These are phyloP conservation scores for Gracilaria vermiculophylla DNA, from an alignment of 23 red algal genomes.

Conservation along the genomic window DNA sequence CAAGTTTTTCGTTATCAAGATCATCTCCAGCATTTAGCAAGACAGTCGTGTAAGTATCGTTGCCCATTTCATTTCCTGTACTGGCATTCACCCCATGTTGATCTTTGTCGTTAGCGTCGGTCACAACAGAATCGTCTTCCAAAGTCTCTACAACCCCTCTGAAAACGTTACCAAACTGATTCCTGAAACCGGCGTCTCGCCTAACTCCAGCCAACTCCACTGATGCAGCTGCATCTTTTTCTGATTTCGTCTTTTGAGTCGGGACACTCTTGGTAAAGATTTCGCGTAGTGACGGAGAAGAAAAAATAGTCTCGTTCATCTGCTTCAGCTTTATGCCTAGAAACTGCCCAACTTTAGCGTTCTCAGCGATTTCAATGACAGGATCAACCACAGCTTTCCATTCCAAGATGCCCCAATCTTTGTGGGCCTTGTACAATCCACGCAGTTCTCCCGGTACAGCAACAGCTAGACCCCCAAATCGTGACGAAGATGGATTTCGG, in stretches of 20 bases:
- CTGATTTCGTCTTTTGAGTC: conserved; percentile 23
- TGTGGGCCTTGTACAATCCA: conserved; percentile 77
- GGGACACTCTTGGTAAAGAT: conserved; percentile 58
- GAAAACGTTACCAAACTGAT: not conserved
- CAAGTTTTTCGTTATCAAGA: conserved; percentile 50
- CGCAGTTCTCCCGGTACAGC: conserved; percentile 89
- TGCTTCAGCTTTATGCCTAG: conserved; percentile 71
- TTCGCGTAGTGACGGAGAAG: conserved; percentile 57
- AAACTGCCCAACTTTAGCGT: conserved; percentile 70
- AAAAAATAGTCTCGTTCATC: conserved; percentile 64
- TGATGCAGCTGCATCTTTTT: conserved; percentile 38
- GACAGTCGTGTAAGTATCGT: conserved; percentile 12
- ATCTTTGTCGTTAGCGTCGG: conserved; percentile 45
- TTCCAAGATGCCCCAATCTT: conserved; percentile 50
- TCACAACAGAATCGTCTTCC: conserved; percentile 36
- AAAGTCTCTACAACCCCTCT: conserved; percentile 35
- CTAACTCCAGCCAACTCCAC: conserved; percentile 41
- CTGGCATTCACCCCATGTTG: conserved; percentile 18
- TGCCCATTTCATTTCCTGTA: not conserved
- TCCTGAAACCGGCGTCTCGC: not conserved
- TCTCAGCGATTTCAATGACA: conserved; percentile 62
- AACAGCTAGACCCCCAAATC: conserved; percentile 77
- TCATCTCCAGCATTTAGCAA: conserved; percentile 78
- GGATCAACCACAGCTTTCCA: conserved; percentile 80
- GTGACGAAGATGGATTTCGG: not conserved